These are phyloP conservation scores for Prunus kanzakura DNA, from an alignment of 306 rosid species.

Conservation along the genomic window DNA sequence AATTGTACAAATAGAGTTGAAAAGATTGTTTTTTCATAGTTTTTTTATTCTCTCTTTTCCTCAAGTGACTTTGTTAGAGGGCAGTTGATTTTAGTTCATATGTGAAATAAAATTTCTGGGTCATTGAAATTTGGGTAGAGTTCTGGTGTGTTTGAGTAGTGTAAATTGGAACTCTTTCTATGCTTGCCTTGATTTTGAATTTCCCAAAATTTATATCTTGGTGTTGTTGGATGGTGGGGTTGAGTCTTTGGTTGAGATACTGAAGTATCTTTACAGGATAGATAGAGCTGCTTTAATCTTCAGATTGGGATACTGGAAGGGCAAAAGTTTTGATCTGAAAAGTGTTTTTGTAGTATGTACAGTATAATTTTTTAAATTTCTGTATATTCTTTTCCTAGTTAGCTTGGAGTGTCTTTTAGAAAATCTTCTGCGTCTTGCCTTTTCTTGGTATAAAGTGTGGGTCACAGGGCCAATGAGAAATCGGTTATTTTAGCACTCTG, in stretches of 20 bases:
- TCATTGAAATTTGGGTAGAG: constrained; percentile 3
- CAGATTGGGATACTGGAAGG: neutral
- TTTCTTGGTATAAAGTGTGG: neutral
- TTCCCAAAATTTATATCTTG: neutral
- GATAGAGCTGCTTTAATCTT: neutral
- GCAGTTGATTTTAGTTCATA: constrained; percentile 5
- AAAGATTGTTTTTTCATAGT: neutral
- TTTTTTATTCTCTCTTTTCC: neutral
- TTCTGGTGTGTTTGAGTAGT: neutral
- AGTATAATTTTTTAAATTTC: neutral
- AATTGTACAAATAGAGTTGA: neutral
- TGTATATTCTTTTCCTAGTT: neutral
- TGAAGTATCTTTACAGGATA: neutral
- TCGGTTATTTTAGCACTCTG: neutral
- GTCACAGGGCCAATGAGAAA: neutral
- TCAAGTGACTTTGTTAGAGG: neutral
- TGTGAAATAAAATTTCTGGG: constrained; percentile 14
- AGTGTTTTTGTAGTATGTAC: neutral
- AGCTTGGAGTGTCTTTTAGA: neutral
- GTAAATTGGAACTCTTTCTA: neutral
- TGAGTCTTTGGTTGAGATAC: neutral
- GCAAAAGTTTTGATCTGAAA: neutral
- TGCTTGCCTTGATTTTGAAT: neutral
- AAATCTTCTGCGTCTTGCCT: neutral
- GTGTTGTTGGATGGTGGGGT: neutral